Base-by-base conservation (phyloP, 805 yeast genomes). In the Yarrowia alimentaria region DNA sequence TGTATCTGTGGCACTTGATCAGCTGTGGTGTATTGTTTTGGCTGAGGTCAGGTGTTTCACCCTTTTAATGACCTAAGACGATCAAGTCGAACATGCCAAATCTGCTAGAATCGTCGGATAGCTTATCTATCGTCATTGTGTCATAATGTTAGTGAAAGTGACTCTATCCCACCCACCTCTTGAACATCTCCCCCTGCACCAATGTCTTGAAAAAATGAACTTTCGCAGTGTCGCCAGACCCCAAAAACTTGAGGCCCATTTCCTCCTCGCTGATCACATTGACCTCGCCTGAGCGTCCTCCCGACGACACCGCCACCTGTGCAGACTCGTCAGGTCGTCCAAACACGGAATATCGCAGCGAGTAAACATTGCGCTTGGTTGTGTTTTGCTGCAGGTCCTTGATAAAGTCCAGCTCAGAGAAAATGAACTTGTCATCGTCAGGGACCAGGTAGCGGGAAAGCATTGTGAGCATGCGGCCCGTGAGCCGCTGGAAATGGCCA, bases 141-240 rank as follows among this genome's bases (percentile, higher is more conserved):
- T n/a, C n/a, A n/a, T n/a, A n/a, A n/a, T n/a, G n/a, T n/a, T n/a
- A n/a, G n/a, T n/a, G n/a, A n/a, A n/a, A n/a, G n/a, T n/a, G n/a
- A n/a, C 25, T 10, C 10, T 10, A 9, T 13, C 28, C n/a, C 49
- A 43, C 37, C 50, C 50, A 43, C 4, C n/a, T 12, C 6, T 17
- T 21, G 17, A 43, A 43, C 50, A 43, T 43, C 6, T 43, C 37
- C 3, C 37, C 30, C 50, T 43, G 50, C n/a, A 31, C 37, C 5
- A 43, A 20, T 11, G 17, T 30, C 20, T 43, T 43, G 37, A 43
- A 43, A 16, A 43, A 43, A 6, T 29, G 37, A 28, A 43, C 37
- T 17, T 43, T 43, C 13, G 9, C n/a, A 21, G n/a, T 11, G 13
- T 43, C 50, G 11, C 35, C 37, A 10, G 37, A 22, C 9, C 37